Conservation (phyloP, 805 yeast genomes). For the Myxozyma monticola region DNA sequence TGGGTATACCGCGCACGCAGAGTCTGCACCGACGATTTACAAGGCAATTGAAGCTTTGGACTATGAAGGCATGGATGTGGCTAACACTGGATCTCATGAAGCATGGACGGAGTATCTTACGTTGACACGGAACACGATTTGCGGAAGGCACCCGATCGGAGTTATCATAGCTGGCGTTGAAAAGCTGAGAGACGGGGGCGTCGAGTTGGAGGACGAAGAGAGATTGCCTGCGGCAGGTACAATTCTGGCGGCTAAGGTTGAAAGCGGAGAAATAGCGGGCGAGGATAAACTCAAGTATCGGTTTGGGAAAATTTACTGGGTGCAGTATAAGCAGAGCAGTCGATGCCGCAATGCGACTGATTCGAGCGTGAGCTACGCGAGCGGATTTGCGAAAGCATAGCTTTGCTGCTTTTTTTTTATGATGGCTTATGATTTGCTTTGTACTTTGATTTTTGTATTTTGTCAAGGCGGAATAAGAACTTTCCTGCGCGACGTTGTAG, state of each 20-base stretch:
- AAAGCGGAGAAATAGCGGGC: conserved; percentile 5
- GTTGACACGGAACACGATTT: conserved; percentile 81
- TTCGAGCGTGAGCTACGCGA: conserved; percentile 29
- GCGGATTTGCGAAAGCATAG: conserved; percentile 27
- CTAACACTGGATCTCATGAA: conserved; percentile 54
- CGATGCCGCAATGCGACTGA: conserved; percentile 16
- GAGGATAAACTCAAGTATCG: conserved; percentile 25
- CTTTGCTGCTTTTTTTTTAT: neutral
- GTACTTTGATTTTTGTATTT: neutral
- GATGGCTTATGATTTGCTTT: neutral
- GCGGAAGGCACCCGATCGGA: conserved; percentile 84
- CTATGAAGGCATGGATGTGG: conserved; percentile 62
- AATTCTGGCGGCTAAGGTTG: conserved; percentile 17
- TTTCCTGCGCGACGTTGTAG: neutral
- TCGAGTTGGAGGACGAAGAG: conserved; percentile 14
- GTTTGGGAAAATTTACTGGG: conserved; percentile 29
- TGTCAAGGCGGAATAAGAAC: conserved; percentile 1
- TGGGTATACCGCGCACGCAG: conserved; percentile 45
- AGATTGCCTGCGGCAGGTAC: conserved; percentile 24
- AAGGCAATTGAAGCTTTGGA: conserved; percentile 76
- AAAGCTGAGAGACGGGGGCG: conserved; percentile 23
- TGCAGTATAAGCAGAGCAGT: conserved; percentile 29
- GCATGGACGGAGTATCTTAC: conserved; percentile 68
- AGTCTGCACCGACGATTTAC: conserved; percentile 53
- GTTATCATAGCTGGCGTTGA: conserved; percentile 61